phyloP scores from a whole-genome alignment of 257 asterid genomes.

The Nicotiana paniculata region DNA sequence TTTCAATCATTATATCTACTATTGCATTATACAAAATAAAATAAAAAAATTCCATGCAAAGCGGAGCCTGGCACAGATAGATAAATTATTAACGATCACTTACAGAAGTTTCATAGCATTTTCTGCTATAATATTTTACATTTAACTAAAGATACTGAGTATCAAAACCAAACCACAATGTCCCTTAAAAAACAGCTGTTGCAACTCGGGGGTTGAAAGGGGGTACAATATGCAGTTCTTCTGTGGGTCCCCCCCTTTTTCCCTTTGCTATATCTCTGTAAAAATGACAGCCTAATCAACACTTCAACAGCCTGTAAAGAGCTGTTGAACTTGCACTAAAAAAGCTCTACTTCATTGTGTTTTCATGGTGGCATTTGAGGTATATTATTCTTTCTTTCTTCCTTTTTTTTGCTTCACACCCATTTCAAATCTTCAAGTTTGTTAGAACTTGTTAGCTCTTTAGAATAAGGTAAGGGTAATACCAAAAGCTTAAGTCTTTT shows the following conservation, averaged over 20 bases:
- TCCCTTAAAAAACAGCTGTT: conserved; percentile 40
- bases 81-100: conserved; percentile 1
- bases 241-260: conserved; percentile 34
- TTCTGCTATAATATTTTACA: conserved; percentile 12
- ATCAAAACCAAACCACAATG: conserved; percentile 24
- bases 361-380: conserved; percentile 18
- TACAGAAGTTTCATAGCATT: conserved; percentile 25
- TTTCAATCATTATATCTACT: background rate
- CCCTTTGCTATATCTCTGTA: conserved; percentile 39
- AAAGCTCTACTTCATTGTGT: conserved; percentile 26
- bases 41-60: background rate
- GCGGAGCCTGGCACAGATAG: background rate
- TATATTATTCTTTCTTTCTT: conserved; percentile 3
- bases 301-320: conserved; percentile 58
- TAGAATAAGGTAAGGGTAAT: background rate
- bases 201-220: conserved; percentile 15
- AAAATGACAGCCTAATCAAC: conserved; percentile 45
- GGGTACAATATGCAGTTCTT: conserved; percentile 7
- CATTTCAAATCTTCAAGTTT: background rate
- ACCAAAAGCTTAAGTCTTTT: background rate
- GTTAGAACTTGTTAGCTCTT: background rate
- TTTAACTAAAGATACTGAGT: conserved; percentile 10
- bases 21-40: background rate
- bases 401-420: conserved; percentile 3
- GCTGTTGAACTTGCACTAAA: conserved; percentile 41